Percentiles rank a stretch among this genome's conserved stretches.
These are phyloP conservation scores for Phlebopus sp. DNA, from an alignment of 1,284 basidiomycete species.

Conservation along the genomic window DNA sequence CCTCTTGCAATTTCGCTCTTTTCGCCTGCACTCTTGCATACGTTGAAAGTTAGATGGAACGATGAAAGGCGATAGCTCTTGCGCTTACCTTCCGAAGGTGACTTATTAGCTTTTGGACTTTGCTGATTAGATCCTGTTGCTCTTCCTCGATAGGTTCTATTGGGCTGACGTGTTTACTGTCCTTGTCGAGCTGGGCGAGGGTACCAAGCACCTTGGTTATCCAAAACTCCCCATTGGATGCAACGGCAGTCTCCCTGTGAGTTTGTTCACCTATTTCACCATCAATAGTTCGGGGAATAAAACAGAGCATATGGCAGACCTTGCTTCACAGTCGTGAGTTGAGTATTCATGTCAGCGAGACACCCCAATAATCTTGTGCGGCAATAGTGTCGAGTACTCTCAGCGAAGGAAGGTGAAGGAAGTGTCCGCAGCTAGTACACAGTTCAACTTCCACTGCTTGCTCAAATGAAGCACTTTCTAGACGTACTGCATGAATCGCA, in stretches of 20 bases:
- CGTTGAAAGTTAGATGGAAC: not conserved
- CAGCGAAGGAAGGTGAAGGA: slow-evolving; percentile 72
- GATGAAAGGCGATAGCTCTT: not conserved
- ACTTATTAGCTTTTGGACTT: slow-evolving; percentile 45
- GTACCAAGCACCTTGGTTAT: slow-evolving; percentile 64
- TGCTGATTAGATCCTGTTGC: slow-evolving; percentile 44
- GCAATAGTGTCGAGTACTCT: slow-evolving; percentile 63
- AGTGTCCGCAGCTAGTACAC: slow-evolving; percentile 46
- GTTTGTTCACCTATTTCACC: slow-evolving; percentile 41
- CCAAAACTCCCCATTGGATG: slow-evolving; percentile 80
- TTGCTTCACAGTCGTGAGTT: slow-evolving; percentile 49
- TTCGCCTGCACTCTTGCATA: slow-evolving; percentile 43
- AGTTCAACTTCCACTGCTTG: not conserved
- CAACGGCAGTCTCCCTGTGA: slow-evolving; percentile 56
- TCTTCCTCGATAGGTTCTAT: slow-evolving; percentile 60
- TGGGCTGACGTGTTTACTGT: slow-evolving; percentile 67
- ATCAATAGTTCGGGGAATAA: slow-evolving; percentile 4
- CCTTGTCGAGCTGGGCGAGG: slow-evolving; percentile 60
- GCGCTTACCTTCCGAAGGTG: slow-evolving; percentile 49
- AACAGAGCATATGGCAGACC: slow-evolving; percentile 31
- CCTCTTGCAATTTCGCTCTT: slow-evolving; percentile 59
- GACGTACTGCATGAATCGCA: slow-evolving; percentile 56
- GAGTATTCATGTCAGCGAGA: slow-evolving; percentile 72
- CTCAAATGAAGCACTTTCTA: not conserved
- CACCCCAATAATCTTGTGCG: slow-evolving; percentile 71